Evolutionary conservation across 345 rosid genomes (phyloP).

Genomic region (Carallia pectinifolia): DNA sequence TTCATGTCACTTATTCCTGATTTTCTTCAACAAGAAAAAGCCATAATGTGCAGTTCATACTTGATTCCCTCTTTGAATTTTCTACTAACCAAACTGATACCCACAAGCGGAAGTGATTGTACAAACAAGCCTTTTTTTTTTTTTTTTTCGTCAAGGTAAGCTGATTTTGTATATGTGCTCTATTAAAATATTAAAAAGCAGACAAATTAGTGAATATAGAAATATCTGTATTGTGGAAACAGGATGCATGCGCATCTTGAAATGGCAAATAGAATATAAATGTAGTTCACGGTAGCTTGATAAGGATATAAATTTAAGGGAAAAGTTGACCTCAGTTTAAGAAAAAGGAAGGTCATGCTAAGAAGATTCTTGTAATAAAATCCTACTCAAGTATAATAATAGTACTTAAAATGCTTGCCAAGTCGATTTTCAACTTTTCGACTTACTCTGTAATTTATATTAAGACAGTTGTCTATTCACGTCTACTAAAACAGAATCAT

Average conservation of each 20-base stretch:
- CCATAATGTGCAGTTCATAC: too few species aligned
- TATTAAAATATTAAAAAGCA: slow-evolving; percentile 15
- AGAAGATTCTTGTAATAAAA: slow-evolving; percentile 16
- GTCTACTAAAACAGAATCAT: neutral
- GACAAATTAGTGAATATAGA: slow-evolving; percentile 26
- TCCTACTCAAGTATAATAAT: neutral
- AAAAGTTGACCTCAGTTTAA: slow-evolving; percentile 20
- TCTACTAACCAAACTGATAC: neutral
- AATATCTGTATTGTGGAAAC: slow-evolving; percentile 23
- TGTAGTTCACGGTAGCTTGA: neutral
- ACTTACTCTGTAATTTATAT: slow-evolving; percentile 7
- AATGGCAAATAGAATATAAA: neutral
- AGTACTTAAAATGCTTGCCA: slow-evolving; percentile 28
- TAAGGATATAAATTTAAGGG: neutral
- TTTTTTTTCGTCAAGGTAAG: neutral
- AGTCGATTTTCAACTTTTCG: slow-evolving; percentile 30
- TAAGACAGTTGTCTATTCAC: slow-evolving; percentile 2
- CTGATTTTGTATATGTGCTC: slow-evolving; percentile 2
- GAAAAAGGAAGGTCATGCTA: neutral
- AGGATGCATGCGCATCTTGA: slow-evolving; percentile 13
- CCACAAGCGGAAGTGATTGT: slow-evolving; percentile 19
- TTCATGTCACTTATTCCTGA: too few species aligned
- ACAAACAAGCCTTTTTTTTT: neutral
- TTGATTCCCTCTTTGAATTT: too few species aligned
- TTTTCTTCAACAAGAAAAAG: too few species aligned